Evolutionary conservation across 257 asterid species (phyloP).

Genomic region (Capsicum pubescens): DNA sequence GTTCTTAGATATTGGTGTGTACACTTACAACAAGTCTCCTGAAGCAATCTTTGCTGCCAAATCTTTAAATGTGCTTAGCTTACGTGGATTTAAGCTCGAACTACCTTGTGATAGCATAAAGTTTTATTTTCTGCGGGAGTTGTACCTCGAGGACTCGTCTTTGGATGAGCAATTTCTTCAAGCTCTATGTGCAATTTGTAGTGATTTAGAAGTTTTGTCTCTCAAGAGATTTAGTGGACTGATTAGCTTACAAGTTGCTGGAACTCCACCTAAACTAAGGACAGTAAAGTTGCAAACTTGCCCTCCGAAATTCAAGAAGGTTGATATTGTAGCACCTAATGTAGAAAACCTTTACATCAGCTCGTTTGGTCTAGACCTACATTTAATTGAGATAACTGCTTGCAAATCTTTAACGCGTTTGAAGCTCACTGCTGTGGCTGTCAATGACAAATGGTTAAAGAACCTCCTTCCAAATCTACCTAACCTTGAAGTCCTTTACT

Average conservation of each 20-base stretch:
- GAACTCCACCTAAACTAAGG: background rate
- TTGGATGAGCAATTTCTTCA: slow-evolving; percentile 23
- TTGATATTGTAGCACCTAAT: slow-evolving; percentile 15
- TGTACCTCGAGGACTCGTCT: background rate
- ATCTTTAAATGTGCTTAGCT: slow-evolving; percentile 22
- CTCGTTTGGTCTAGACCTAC: background rate
- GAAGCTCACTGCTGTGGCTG: background rate
- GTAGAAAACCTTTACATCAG: background rate
- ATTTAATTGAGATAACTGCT: slow-evolving; percentile 1
- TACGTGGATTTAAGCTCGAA: slow-evolving; percentile 1
- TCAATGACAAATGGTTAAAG: background rate
- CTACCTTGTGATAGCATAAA: background rate
- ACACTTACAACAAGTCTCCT: background rate
- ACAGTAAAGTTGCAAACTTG: background rate
- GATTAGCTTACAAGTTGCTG: background rate
- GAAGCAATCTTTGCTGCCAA: background rate
- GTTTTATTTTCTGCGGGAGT: background rate
- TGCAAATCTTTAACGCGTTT: slow-evolving; percentile 9
- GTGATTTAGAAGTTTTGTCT: slow-evolving; percentile 16
- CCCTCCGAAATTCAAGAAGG: background rate
- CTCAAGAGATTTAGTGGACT: background rate
- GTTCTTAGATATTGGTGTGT: background rate
- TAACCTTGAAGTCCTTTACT: background rate
- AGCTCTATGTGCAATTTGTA: background rate
- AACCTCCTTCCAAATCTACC: background rate